Percentiles rank a stretch among this genome's conserved stretches.
phyloP scores from a whole-genome alignment of 352 stramenopile genomes.

The Plasmopara halstedii region DNA sequence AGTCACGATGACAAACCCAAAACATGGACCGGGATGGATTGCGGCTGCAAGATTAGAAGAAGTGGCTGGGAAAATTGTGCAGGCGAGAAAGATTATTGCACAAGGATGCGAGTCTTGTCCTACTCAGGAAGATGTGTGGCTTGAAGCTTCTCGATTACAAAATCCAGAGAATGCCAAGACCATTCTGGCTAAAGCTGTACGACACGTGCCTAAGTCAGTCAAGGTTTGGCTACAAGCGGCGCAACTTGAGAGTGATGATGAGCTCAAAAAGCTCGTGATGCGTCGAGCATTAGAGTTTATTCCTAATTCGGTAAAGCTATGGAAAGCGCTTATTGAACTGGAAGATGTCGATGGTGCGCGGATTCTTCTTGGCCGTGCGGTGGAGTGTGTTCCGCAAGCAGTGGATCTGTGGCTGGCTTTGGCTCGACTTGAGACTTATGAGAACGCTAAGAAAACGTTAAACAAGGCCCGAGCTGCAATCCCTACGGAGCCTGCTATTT shows the following conservation, averaged over 20 bases:
- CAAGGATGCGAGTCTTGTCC: slow-evolving; percentile 95
- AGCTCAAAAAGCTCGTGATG: slow-evolving; percentile 88
- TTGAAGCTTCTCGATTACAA: slow-evolving; percentile 95
- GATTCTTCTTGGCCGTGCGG: slow-evolving; percentile 93
- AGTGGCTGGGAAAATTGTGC: slow-evolving; percentile 92
- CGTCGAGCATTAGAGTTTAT: slow-evolving; percentile 92
- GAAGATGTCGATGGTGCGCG: slow-evolving; percentile 95
- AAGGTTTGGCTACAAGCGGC: slow-evolving; percentile 96
- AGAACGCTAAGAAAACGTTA: slow-evolving; percentile 96
- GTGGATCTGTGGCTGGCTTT: slow-evolving; percentile 99
- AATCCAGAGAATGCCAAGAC: slow-evolving; percentile 94
- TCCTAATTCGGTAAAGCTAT: slow-evolving; percentile 95
- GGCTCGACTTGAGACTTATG: slow-evolving; percentile 96
- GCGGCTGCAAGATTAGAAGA: slow-evolving; percentile 97
- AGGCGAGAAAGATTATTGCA: slow-evolving; percentile 97
- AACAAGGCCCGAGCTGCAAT: slow-evolving; percentile 93
- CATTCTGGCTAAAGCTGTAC: slow-evolving; percentile 94
- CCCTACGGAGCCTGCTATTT: slow-evolving; percentile 95
- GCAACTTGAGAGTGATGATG: slow-evolving; percentile 89
- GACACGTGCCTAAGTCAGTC: slow-evolving; percentile 89
- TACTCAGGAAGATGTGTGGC: slow-evolving; percentile 97
- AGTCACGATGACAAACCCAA: slow-evolving; percentile 97
- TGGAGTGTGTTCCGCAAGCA: slow-evolving; percentile 96
- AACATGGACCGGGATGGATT: slow-evolving; percentile 98
- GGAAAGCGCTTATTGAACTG: slow-evolving; percentile 97